phyloP scores from a whole-genome alignment of 345 rosid genomes.

The Citrus medica region DNA sequence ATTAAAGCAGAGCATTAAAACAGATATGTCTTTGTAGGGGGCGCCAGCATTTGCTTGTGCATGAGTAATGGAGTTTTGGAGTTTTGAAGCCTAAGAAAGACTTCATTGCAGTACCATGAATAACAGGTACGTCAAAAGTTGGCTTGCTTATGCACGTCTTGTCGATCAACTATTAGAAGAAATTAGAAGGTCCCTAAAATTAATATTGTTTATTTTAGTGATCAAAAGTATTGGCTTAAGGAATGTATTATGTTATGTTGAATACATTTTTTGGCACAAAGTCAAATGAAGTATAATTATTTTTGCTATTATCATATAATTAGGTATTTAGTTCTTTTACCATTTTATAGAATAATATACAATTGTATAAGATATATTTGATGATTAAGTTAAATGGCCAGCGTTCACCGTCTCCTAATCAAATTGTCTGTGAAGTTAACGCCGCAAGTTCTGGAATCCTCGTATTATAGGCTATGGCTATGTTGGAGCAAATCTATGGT shows the following conservation, averaged over 20 bases:
- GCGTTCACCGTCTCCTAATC: too few relatives aligned
- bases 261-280: neutral
- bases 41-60: neutral
- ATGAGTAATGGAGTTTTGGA: neutral
- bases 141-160: neutral
- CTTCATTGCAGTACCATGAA: neutral
- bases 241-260: neutral
- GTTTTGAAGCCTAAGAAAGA: neutral
- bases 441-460: too few relatives aligned
- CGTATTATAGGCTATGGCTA: too few relatives aligned
- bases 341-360: neutral
- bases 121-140: neutral
- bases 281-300: neutral
- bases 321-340: too few relatives aligned
- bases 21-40: neutral
- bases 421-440: too few relatives aligned
- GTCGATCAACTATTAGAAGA: neutral
- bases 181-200: neutral
- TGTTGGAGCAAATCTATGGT: too few relatives aligned
- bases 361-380: neutral
- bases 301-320: too few relatives aligned
- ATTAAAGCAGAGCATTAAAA: constrained; percentile 20
- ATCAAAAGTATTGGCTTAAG: neutral
- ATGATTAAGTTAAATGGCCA: neutral
- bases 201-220: neutral